Percentiles rank a stretch among this genome's conserved stretches.
Conservation (phyloP, 139 green algal species). For the Diplosphaera chodatii region DNA sequence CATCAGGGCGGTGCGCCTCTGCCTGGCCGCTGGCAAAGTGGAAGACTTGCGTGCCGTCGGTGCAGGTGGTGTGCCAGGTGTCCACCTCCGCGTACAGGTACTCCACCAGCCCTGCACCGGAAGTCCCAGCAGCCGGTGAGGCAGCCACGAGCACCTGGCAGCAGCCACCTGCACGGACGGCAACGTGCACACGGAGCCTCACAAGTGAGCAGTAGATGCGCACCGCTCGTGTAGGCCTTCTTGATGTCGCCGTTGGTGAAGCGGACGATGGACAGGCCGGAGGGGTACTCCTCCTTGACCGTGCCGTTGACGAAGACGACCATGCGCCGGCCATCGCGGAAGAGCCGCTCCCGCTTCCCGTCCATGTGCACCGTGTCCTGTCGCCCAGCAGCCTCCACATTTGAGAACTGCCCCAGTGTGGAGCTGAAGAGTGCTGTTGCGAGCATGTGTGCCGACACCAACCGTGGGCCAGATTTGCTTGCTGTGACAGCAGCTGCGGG, state of each 20-base stretch:
- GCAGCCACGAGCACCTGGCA: too few species aligned
- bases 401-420: too few species aligned
- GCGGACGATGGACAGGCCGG: slow-evolving; percentile 40
- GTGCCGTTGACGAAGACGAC: slow-evolving; percentile 69
- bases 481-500: too few species aligned
- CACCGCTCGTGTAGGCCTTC: slow-evolving; percentile 24
- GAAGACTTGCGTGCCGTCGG: slow-evolving; percentile 73
- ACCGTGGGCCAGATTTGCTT: too few species aligned
- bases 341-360: slow-evolving; percentile 55
- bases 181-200: too few species aligned
- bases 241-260: slow-evolving; percentile 90
- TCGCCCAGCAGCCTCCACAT: too few species aligned
- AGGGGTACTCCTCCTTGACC: slow-evolving; percentile 34
- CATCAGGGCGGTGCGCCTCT: slow-evolving; percentile 63
- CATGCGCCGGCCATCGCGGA: slow-evolving; percentile 29
- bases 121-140: background rate
- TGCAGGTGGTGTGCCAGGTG: slow-evolving; percentile 74
- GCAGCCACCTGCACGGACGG: too few species aligned
- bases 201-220: background rate
- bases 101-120: slow-evolving; percentile 41
- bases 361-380: slow-evolving; percentile 38
- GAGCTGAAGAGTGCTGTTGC: background rate
- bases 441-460: too few species aligned
- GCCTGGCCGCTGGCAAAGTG: slow-evolving; percentile 73
- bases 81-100: slow-evolving; percentile 81